Base-by-base conservation (phyloP, 257 asterid genomes). In the Nicotiana otophora region DNA sequence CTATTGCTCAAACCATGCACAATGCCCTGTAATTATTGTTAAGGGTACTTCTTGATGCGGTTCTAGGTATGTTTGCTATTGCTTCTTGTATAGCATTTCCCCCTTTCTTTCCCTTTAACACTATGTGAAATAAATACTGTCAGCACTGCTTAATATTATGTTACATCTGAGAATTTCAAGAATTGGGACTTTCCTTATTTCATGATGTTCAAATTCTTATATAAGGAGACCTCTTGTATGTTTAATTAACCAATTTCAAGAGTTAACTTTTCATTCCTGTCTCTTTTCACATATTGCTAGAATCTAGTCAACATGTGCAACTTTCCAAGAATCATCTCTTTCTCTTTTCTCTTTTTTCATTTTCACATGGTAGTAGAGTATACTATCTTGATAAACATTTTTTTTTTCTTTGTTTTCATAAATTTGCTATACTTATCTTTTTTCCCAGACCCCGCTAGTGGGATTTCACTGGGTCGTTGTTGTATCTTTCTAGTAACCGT, bases 1-100 rank as follows among this genome's bases (percentile, higher is more conserved):
- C 74, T 89, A 89, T 69, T 89, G 90, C 85, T 76, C 87, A 80
- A 89, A 89, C 82, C 87, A 69, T 69, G 91, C 91, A 28, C 84
- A 82, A 74, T 89, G 91, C 85, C 91, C 91, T 30, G 89, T 89
- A 68, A 80, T 89, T 85, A 89, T 89, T 75, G 90, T 89, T 61
- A 89, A 89, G 82, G 85, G 10, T 30, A 58, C 62, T 31, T 36
- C 39, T 70, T 83, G 48, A 80, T 8, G 2, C 42, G 2, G 34
- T 19, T 51, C 64, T n/a, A 54, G 80, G 84, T 68, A 68, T 11
- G 81, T 82, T 10, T 57, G 23, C 15, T 74, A 10, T 79, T 36
- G 36, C 26, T 79, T 79, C 74, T 39, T 20, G 69, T 54, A 58
- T 58, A 34, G 23, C 72, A 15, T 60, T 57, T 58, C 23, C 33